Percentiles rank a stretch among this genome's conserved stretches.
These are phyloP conservation scores for Xylaria palmicola DNA, from an alignment of 495 filamentous ascomycete species.

Conservation along the genomic window DNA sequence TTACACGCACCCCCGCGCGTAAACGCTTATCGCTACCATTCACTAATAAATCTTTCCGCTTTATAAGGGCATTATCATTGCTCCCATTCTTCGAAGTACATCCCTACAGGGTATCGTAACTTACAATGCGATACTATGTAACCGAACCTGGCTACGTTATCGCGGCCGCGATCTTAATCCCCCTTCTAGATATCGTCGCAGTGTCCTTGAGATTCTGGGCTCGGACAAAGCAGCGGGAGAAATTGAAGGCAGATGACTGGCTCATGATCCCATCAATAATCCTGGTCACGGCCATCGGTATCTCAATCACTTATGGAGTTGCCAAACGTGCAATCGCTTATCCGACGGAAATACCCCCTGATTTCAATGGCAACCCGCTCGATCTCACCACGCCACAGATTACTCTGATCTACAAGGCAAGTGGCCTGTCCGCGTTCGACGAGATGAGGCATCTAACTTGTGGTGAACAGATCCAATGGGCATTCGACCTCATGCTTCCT, in stretches of 20 bases:
- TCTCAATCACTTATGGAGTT: slow-evolving; percentile 6
- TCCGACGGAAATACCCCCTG: slow-evolving; percentile 1
- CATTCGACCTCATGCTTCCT: slow-evolving; percentile 21
- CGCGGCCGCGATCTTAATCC: slow-evolving; percentile 3
- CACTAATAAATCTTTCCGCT: too few relatives aligned
- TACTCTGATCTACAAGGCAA: neutral
- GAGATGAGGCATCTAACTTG: neutral
- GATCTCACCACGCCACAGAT: slow-evolving; percentile 10
- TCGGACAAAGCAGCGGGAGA: slow-evolving; percentile 19
- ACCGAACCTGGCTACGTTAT: slow-evolving; percentile 13
- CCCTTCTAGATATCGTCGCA: slow-evolving; percentile 4
- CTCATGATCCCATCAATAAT: slow-evolving; percentile 15
- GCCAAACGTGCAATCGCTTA: slow-evolving; percentile 6
- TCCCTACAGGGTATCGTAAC: too few relatives aligned
- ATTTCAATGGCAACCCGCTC: slow-evolving; percentile 11
- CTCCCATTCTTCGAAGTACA: too few relatives aligned
- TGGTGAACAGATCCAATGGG: slow-evolving; percentile 20
- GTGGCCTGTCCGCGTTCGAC: neutral
- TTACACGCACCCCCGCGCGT: too few relatives aligned
- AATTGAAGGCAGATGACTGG: slow-evolving; percentile 29
- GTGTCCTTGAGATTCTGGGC: slow-evolving; percentile 19
- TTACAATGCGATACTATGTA: neutral
- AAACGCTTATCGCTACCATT: too few relatives aligned
- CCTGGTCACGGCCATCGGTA: slow-evolving; percentile 9
- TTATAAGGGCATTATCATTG: too few relatives aligned